Percentiles rank a stretch among this genome's conserved stretches.
These are phyloP conservation scores for Ceratobasidium sp. DNA, from an alignment of 1,284 basidiomycete species.

Conservation along the genomic window DNA sequence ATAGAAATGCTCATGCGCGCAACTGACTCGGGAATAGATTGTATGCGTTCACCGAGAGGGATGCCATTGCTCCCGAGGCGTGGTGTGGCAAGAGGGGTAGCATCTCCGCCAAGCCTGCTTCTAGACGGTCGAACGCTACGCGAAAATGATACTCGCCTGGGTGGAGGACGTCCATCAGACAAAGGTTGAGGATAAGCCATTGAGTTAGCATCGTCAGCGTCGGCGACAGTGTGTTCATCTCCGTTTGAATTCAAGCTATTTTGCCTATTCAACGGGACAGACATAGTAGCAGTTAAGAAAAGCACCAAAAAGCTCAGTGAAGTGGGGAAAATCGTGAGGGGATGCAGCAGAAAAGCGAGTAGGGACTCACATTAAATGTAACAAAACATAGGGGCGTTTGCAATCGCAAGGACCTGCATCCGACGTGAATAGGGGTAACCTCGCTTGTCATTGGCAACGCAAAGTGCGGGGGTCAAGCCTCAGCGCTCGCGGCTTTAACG, in stretches of 20 bases:
- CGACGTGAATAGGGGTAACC: slow-evolving; percentile 5
- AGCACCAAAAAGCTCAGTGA: too few species aligned
- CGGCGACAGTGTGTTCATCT: background rate
- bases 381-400: slow-evolving; percentile 1
- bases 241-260: background rate
- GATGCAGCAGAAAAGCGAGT: background rate
- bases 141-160: slow-evolving; percentile 15
- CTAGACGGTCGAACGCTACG: slow-evolving; percentile 1
- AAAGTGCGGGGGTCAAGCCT: background rate
- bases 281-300: background rate
- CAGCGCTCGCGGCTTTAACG: slow-evolving; percentile 15
- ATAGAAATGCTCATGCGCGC: slow-evolving; percentile 57
- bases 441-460: background rate
- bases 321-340: too few species aligned
- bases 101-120: background rate
- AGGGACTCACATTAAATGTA: slow-evolving; percentile 10
- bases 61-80: background rate
- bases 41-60: slow-evolving; percentile 28
- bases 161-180: background rate
- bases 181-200: background rate
- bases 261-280: background rate
- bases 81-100: background rate
- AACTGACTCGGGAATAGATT: slow-evolving; percentile 22
- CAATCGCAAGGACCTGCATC: background rate
- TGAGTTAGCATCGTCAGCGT: background rate